phyloP scores from a whole-genome alignment of 345 rosid species.

The Ceriops tagal region DNA sequence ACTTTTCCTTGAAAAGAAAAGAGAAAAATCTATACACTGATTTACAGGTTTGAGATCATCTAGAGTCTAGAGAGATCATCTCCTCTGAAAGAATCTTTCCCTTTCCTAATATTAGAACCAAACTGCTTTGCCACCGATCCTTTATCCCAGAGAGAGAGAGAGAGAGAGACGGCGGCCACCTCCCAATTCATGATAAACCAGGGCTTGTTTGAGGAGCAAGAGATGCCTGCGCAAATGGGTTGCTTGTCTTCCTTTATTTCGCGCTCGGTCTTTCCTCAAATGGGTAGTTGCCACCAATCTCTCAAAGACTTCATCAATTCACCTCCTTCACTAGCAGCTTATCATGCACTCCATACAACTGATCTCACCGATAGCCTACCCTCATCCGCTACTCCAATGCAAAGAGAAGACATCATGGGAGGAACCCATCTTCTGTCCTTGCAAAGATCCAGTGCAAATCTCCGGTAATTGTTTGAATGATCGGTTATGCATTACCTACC shows the following conservation, averaged over 20 bases:
- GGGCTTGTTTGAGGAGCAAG: constrained; percentile 58
- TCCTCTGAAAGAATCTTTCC: no score
- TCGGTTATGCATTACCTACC: not conserved
- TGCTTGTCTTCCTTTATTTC: constrained; percentile 46
- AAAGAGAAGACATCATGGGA: constrained; percentile 35
- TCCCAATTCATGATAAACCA: constrained; percentile 47
- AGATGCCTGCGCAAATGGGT: constrained; percentile 47
- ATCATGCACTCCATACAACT: constrained; percentile 20
- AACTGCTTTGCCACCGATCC: not conserved
- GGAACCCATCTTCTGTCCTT: constrained; percentile 46
- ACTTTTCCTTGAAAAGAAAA: no score
- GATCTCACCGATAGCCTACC: constrained; percentile 58
- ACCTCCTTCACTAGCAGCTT: constrained; percentile 24
- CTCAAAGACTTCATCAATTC: constrained; percentile 17
- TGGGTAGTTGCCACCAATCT: constrained; percentile 38
- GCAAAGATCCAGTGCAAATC: constrained; percentile 59
- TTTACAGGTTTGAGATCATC: no score
- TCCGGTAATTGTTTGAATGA: constrained; percentile 38
- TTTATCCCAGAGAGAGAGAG: constrained; percentile 10
- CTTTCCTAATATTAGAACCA: not conserved
- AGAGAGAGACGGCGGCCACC: constrained; percentile 44
- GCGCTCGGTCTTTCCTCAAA: constrained; percentile 30
- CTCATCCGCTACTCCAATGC: constrained; percentile 36
- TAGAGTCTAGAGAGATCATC: no score
- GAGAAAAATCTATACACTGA: no score